Conservation (phyloP, 2,329 filamentous ascomycete genomes). For the Claviceps sorghi region DNA sequence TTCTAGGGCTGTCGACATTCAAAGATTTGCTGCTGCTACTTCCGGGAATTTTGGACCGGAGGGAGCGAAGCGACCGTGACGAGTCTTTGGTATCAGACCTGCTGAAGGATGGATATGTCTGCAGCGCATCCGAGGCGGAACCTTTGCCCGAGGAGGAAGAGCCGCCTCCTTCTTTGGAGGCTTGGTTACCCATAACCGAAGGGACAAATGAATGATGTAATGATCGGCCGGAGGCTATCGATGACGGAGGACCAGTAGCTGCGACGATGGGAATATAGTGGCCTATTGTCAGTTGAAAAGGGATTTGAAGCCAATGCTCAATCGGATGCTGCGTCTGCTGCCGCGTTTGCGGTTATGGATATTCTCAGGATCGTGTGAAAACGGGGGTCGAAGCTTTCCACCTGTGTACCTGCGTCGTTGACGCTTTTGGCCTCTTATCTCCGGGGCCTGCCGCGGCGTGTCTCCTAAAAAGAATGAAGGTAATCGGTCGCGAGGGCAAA, state of each 20-base stretch:
- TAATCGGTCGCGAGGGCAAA: background rate
- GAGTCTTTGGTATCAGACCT: constrained; percentile 90
- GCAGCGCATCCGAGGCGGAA: constrained; percentile 39
- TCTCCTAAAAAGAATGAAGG: background rate
- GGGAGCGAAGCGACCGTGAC: constrained; percentile 66
- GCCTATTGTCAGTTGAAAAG: background rate
- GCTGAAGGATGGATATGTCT: constrained; percentile 83
- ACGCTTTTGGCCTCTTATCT: background rate
- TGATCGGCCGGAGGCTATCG: constrained; percentile 1
- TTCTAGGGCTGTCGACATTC: constrained; percentile 68
- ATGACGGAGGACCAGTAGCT: constrained; percentile 3
- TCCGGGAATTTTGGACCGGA: constrained; percentile 82
- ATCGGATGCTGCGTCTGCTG: background rate
- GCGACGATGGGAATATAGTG: constrained; percentile 6
- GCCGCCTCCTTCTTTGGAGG: constrained; percentile 44
- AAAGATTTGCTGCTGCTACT: constrained; percentile 27
- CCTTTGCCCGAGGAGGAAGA: constrained; percentile 32
- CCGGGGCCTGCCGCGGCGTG: background rate
- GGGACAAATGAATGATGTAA: background rate
- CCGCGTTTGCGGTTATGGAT: constrained; percentile 7
- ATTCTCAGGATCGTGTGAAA: constrained; percentile 18
- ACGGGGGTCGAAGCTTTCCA: constrained; percentile 8
- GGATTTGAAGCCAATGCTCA: background rate
- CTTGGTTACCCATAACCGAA: constrained; percentile 57
- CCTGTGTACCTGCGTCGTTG: background rate